Percentiles rank a stretch among this genome's conserved stretches.
Evolutionary conservation across 352 stramenopile genomes (phyloP).

Genomic region (Phytophthora quininea): DNA sequence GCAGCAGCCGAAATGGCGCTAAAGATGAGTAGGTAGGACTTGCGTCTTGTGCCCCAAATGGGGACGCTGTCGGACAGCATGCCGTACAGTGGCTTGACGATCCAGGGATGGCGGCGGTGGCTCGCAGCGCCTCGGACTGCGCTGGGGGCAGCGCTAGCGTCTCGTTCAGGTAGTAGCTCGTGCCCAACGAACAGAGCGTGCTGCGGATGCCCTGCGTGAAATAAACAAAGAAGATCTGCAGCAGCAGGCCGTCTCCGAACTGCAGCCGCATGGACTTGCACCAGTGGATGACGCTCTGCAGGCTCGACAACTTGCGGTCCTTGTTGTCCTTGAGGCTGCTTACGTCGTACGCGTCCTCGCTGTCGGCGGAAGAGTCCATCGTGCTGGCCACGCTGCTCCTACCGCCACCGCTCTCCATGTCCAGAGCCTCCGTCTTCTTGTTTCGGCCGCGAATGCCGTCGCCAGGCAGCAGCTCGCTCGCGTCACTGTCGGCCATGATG

Average conservation of each 20-base stretch:
- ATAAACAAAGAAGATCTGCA: conserved; percentile 88
- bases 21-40: conserved; percentile 83
- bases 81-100: conserved; percentile 82
- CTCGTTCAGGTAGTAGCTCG: conserved; percentile 84
- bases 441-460: conserved; percentile 68
- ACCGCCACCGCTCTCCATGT: conserved; percentile 24
- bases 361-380: conserved; percentile 13
- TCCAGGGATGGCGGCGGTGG: conserved; percentile 77
- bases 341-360: conserved; percentile 11
- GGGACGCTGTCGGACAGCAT: conserved; percentile 81
- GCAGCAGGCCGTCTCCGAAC: conserved; percentile 69
- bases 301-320: conserved; percentile 21
- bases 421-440: conserved; percentile 43
- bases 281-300: conserved; percentile 58
- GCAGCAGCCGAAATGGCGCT: conserved; percentile 60
- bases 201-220: conserved; percentile 81
- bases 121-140: conserved; percentile 70
- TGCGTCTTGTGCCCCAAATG: conserved; percentile 75
- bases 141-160: conserved; percentile 67
- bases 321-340: conserved; percentile 16
- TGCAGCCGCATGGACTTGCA: conserved; percentile 65
- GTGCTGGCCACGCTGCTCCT: conserved; percentile 12
- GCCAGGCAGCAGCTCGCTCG: conserved; percentile 1
- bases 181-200: conserved; percentile 77
- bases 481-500: conserved; percentile 9